A percentile compares a stretch with the other conserved stretches of the same genome.
Conservation (phyloP, 1,284 basidiomycete genomes). For the Ustilago loliicola region DNA sequence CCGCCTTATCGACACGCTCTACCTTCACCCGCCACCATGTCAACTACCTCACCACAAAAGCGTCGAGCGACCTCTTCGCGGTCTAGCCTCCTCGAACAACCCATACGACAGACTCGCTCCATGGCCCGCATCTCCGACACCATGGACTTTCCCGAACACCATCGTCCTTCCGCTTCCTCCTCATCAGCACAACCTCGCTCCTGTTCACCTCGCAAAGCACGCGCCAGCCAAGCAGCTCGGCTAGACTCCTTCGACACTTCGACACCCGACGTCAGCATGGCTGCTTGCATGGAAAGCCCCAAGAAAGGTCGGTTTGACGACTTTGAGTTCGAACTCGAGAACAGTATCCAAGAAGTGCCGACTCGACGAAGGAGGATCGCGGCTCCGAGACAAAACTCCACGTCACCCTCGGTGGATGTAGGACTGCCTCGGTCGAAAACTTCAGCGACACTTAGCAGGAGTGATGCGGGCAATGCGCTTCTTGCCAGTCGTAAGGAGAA, state of each 20-base stretch:
- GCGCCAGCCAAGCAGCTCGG: slow-evolving; percentile 26
- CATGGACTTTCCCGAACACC: slow-evolving; percentile 15
- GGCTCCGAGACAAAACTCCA: slow-evolving; percentile 9
- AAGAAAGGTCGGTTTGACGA: slow-evolving; percentile 49
- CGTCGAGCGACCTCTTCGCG: slow-evolving; percentile 29
- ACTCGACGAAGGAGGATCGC: slow-evolving; percentile 29
- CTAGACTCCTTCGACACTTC: slow-evolving; percentile 34
- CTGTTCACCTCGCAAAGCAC: slow-evolving; percentile 27
- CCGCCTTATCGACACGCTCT: neutral
- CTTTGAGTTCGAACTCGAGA: slow-evolving; percentile 53
- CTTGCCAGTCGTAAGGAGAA: slow-evolving; percentile 40
- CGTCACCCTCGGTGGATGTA: slow-evolving; percentile 26
- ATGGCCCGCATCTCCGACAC: slow-evolving; percentile 46
- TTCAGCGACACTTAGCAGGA: neutral
- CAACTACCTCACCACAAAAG: slow-evolving; percentile 44
- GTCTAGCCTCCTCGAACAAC: slow-evolving; percentile 30
- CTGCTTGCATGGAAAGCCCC: slow-evolving; percentile 48
- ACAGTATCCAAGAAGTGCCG: slow-evolving; percentile 30
- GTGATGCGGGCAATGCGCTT: slow-evolving; percentile 9
- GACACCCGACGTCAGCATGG: slow-evolving; percentile 34
- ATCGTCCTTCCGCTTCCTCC: slow-evolving; percentile 12
- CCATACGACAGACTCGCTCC: slow-evolving; percentile 51
- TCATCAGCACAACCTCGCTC: slow-evolving; percentile 12
- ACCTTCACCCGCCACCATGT: slow-evolving; percentile 19
- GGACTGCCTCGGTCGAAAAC: slow-evolving; percentile 38